Conservation (phyloP, 2,329 filamentous ascomycete species). For the Ascochyta viciae-villosae region DNA sequence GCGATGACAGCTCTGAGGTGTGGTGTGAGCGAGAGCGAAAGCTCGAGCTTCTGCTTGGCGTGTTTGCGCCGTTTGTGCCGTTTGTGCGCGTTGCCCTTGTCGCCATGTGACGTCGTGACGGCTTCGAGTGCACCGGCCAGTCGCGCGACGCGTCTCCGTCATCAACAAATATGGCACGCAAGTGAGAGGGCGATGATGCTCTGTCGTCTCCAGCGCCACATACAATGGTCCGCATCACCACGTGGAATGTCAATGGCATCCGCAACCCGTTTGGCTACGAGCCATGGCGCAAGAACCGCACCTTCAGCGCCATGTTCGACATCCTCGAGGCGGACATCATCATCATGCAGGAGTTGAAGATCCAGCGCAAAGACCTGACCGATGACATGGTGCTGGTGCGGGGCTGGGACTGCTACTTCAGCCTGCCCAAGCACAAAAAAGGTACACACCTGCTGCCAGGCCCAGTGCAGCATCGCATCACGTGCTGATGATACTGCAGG, state of each 20-base stretch:
- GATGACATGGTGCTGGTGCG: conserved; percentile 96
- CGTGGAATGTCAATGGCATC: conserved; percentile 62
- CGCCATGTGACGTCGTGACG: conserved; percentile 36
- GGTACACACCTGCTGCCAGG: conserved; percentile 57
- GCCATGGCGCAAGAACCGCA: conserved; percentile 57
- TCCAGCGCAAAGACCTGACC: conserved; percentile 86
- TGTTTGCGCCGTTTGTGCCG: conserved; percentile 28
- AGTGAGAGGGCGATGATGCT: conserved; percentile 15
- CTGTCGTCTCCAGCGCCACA: conserved; percentile 15
- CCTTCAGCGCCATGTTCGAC: conserved; percentile 82
- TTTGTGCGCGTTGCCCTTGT: neutral
- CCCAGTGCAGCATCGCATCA: conserved; percentile 7
- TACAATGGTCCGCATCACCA: conserved; percentile 78
- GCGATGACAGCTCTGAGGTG: conserved; percentile 33
- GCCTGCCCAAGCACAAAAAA: conserved; percentile 91
- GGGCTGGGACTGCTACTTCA: conserved; percentile 97
- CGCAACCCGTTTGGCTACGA: conserved; percentile 62
- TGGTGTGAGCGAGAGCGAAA: conserved; percentile 19
- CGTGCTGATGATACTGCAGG: conserved; percentile 59
- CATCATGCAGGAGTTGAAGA: conserved; percentile 95
- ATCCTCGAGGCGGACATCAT: conserved; percentile 91
- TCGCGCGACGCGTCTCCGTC: conserved; percentile 24
- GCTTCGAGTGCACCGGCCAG: conserved; percentile 12
- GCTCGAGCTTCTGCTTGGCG: conserved; percentile 30
- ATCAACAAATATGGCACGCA: conserved; percentile 5